Evolutionary conservation across 2,329 filamentous ascomycete genomes (phyloP).

Genomic region (Mariannaea elegans): DNA sequence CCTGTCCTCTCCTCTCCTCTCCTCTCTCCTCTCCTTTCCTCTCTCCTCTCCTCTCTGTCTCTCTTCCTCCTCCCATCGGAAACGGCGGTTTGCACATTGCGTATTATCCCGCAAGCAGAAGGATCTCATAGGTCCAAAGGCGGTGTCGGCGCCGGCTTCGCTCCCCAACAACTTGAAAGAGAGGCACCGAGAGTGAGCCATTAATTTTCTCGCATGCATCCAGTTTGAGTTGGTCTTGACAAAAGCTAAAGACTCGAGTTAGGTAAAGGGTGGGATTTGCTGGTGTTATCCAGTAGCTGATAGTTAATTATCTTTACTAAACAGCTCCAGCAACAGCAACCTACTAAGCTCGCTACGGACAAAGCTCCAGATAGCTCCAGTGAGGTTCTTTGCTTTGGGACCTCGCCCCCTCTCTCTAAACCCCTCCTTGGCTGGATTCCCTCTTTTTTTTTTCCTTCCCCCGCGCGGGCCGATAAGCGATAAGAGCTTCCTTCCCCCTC

Average conservation of each 20-base stretch:
- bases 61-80: not conserved
- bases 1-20: not conserved
- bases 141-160: not conserved
- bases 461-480: slow-evolving; percentile 41
- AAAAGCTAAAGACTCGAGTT: slow-evolving; percentile 1
- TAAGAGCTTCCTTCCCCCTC: slow-evolving; percentile 35
- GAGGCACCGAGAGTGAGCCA: slow-evolving; percentile 20
- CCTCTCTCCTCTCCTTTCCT: not conserved
- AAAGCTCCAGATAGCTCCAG: slow-evolving; percentile 12
- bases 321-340: slow-evolving; percentile 5
- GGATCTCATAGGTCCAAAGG: slow-evolving; percentile 11
- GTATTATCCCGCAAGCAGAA: slow-evolving; percentile 13
- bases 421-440: not conserved
- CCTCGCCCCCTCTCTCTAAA: not conserved
- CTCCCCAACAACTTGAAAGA: slow-evolving; percentile 1
- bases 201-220: slow-evolving; percentile 11
- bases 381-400: not conserved
- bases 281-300: slow-evolving; percentile 15
- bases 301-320: slow-evolving; percentile 19
- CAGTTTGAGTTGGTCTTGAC: slow-evolving; percentile 9
- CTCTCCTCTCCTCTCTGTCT: not conserved
- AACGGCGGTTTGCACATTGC: slow-evolving; percentile 1
- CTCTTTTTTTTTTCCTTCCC: slow-evolving; percentile 16
- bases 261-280: slow-evolving; percentile 9
- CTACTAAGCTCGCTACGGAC: slow-evolving; percentile 5